These are phyloP conservation scores for Rhodamnia rubescens DNA, from an alignment of 345 rosid species.

Conservation along the genomic window DNA sequence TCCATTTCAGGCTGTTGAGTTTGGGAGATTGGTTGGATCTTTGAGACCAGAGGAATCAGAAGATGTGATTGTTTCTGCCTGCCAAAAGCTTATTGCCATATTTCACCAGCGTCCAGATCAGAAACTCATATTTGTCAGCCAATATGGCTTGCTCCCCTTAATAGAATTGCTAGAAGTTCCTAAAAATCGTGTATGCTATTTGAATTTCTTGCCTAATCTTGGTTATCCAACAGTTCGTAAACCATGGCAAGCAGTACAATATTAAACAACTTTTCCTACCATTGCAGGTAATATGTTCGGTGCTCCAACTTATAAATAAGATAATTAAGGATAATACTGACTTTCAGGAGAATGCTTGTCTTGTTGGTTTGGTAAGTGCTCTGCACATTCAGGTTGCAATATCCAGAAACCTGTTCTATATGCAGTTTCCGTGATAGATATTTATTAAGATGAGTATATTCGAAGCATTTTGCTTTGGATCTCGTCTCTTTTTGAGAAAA, in stretches of 20 bases:
- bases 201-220: background rate
- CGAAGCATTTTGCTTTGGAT: background rate
- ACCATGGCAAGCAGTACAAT: background rate
- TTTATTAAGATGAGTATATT: background rate
- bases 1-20: constrained; percentile 76
- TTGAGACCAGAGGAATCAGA: constrained; percentile 80
- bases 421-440: background rate
- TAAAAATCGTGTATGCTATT: constrained; percentile 61
- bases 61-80: constrained; percentile 79
- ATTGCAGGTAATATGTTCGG: constrained; percentile 74
- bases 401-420: background rate
- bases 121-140: constrained; percentile 73
- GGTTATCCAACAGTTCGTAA: background rate
- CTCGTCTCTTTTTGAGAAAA: background rate
- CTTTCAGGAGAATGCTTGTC: constrained; percentile 97
- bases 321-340: constrained; percentile 74
- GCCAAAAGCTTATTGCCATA: constrained; percentile 66
- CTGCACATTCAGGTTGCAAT: background rate
- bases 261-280: background rate
- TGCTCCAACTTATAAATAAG: constrained; percentile 85
- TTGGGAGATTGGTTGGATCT: constrained; percentile 69
- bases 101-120: constrained; percentile 92
- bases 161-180: constrained; percentile 87
- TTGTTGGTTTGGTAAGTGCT: constrained; percentile 70
- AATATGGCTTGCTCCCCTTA: constrained; percentile 87